Evolutionary conservation across 2,329 filamentous ascomycete species (phyloP).

Genomic region (Penicillium sp.): DNA sequence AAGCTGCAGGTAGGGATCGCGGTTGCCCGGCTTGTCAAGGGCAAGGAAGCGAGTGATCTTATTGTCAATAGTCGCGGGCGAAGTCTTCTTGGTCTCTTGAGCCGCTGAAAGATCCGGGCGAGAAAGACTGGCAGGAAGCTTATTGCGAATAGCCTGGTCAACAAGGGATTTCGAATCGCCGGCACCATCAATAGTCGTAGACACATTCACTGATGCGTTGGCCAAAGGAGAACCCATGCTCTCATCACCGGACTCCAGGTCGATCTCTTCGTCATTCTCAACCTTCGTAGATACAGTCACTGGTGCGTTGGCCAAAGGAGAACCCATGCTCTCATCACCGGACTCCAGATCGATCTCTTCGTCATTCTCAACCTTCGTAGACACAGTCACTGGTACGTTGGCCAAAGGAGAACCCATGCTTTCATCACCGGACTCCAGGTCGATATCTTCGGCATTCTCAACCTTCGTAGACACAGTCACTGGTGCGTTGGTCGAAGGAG

Average conservation of each 20-base stretch:
- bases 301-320: not conserved
- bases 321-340: not conserved
- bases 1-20: constrained; percentile 72
- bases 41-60: constrained; percentile 77
- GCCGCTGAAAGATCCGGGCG: constrained; percentile 33
- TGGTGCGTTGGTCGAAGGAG: not conserved
- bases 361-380: not conserved
- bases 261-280: not conserved
- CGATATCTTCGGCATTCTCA: not conserved
- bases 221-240: not conserved
- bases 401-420: not conserved
- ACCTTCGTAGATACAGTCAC: not conserved
- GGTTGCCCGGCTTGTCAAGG: constrained; percentile 77
- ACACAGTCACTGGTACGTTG: not conserved
- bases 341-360: not conserved
- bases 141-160: constrained; percentile 58
- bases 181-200: not conserved
- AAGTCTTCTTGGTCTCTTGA: constrained; percentile 47
- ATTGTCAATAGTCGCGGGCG: constrained; percentile 73
- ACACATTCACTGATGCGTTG: not conserved
- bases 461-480: not conserved
- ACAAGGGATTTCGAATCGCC: constrained; percentile 38
- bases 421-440: not conserved
- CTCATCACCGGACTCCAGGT: not conserved
- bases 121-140: constrained; percentile 28